Evolutionary conservation across 2,329 filamentous ascomycete genomes (phyloP).

Genomic region (Phyllosticta capitalensis): DNA sequence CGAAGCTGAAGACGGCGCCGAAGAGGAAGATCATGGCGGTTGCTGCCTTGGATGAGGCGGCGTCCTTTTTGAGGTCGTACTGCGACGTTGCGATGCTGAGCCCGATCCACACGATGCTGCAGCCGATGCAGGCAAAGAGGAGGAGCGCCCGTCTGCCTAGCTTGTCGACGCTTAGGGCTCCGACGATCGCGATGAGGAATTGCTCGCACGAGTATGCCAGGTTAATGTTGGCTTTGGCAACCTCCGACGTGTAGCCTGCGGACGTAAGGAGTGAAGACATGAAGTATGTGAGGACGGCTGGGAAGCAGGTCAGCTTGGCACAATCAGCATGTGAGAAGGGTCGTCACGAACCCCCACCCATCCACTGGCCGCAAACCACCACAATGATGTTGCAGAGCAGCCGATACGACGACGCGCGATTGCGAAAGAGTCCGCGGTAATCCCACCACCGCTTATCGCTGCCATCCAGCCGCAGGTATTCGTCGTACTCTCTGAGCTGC

Average conservation of each 20-base stretch:
- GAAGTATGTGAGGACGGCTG: constrained; percentile 10
- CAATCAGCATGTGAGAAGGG: no score
- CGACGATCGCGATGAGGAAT: constrained; percentile 25
- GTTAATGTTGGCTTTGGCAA: constrained; percentile 11
- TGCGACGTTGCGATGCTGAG: constrained; percentile 15
- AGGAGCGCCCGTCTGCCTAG: constrained; percentile 26
- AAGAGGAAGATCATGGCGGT: constrained; percentile 28
- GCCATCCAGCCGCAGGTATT: constrained; percentile 38
- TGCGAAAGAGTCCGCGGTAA: constrained; percentile 45
- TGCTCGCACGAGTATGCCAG: constrained; percentile 17
- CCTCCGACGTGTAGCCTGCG: constrained; percentile 4
- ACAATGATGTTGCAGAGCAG: constrained; percentile 43
- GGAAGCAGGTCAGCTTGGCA: background rate
- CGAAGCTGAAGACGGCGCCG: constrained; percentile 24
- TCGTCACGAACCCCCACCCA: constrained; percentile 18
- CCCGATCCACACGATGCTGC: constrained; percentile 20
- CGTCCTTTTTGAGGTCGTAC: constrained; percentile 1
- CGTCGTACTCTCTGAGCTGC: constrained; percentile 48
- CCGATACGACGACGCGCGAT: constrained; percentile 40
- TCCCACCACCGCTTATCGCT: constrained; percentile 53
- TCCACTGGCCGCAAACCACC: constrained; percentile 42
- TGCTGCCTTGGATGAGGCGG: constrained; percentile 13
- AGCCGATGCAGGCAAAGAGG: constrained; percentile 17
- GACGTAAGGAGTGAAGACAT: constrained; percentile 7
- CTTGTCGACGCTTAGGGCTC: constrained; percentile 25